Evolutionary conservation across 1,284 basidiomycete genomes (phyloP), one percentile per base, ranked within the genome.

Genomic region (Hemileia vastatrix): DNA sequence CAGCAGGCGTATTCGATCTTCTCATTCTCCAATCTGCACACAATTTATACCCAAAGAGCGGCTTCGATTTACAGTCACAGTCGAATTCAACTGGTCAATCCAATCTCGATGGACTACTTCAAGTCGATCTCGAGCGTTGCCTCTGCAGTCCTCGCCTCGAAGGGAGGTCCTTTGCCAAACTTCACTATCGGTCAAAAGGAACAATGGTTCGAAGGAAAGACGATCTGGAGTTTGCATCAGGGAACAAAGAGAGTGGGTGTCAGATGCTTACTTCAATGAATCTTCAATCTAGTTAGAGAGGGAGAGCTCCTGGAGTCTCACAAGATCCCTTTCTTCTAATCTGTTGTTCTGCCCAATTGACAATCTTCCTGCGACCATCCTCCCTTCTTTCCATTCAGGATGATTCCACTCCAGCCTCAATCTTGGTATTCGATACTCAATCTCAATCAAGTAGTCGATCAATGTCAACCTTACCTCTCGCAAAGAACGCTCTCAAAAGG

Each of bases 401-500:
- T 72, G 94, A 98, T 74, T 83, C 84, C 9, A 83, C 82, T 21
- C 80, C 78, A 3, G 84, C 94, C 4, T 93, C 92, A 0, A 81
- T 96, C 33, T 96, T 96, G 76, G 86, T 90, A 73, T 96, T 89
- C 69, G 87, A 92, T 70, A 81, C 86, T 76, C 76, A 3, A 65
- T 74, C 47, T 67, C 75, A 21, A 70, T 83, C 8, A 67, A 76
- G 21, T 70, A 77, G 64, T 70, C 75, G 4, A 72, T 73, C 65
- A 74, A 70, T 64, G 78, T 82, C 78, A 82, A 81, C 70, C 82
- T 79, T 88, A 56, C 84, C 85, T 1, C 81, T 97, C 18, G 93
- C 93, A 2, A 86, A 85, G 75, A 98, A 98, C 77, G 84, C 91
- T 0, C 79, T 95, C 36, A 84, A 88, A 66, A 97, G 94, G 77